Conservation (phyloP, 345 rosid species). For the Combretum micranthum region DNA sequence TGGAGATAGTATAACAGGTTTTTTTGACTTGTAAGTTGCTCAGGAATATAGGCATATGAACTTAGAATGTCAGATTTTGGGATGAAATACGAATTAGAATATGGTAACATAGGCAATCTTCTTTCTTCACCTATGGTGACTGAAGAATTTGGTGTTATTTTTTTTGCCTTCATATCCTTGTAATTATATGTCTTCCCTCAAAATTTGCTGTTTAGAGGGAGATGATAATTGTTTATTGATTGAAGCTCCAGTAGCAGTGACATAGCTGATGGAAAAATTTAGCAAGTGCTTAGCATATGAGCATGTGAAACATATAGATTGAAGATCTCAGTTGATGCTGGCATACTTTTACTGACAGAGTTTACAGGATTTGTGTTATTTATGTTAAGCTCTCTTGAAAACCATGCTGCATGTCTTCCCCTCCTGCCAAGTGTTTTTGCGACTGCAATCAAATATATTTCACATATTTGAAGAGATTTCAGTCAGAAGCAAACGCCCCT, state of each 20-base stretch:
- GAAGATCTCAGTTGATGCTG: too few relatives aligned
- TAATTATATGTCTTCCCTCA: conserved; percentile 8
- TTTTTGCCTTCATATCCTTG: conserved; percentile 11
- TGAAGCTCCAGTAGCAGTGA: conserved; percentile 1
- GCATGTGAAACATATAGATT: not conserved
- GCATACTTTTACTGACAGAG: too few relatives aligned
- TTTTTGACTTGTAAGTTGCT: not conserved
- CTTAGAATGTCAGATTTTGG: conserved; percentile 4
- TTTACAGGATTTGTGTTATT: too few relatives aligned
- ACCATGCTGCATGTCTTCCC: too few relatives aligned
- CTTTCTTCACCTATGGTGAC: not conserved
- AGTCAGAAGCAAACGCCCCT: too few relatives aligned
- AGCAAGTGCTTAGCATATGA: not conserved
- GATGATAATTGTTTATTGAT: conserved; percentile 6
- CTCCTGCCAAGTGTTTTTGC: too few relatives aligned
- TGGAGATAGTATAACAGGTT: conserved; percentile 22
- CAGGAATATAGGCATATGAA: conserved; percentile 2
- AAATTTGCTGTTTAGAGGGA: conserved; percentile 8
- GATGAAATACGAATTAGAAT: conserved; percentile 2
- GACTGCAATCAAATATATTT: too few relatives aligned
- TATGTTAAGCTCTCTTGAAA: too few relatives aligned
- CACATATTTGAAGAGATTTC: too few relatives aligned
- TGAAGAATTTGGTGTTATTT: not conserved
- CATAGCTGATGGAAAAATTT: not conserved
- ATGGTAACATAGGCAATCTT: not conserved